Conservation (phyloP, 176 grass and related monocot species). For the Triticum monococcum region DNA sequence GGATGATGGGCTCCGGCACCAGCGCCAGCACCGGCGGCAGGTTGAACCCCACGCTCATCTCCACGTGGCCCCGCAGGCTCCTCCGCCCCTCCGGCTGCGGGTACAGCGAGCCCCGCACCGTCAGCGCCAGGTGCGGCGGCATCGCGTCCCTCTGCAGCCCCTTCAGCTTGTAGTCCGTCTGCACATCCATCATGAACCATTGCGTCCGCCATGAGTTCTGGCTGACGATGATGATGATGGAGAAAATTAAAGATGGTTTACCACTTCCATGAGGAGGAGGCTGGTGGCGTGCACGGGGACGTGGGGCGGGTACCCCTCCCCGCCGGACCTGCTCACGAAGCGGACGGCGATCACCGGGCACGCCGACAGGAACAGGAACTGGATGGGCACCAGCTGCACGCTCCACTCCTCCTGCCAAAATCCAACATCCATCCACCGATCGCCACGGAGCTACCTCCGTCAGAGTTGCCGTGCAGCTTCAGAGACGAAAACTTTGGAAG, state of each 20-base stretch:
- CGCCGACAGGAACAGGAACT: slow-evolving; percentile 78
- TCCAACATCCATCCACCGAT: neutral
- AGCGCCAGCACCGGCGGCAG: slow-evolving; percentile 76
- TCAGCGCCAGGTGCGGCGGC: slow-evolving; percentile 66
- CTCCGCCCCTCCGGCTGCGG: slow-evolving; percentile 58
- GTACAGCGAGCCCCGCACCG: slow-evolving; percentile 67
- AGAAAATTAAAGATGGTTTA: slow-evolving; percentile 13
- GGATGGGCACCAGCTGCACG: slow-evolving; percentile 70
- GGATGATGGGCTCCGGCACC: slow-evolving; percentile 66
- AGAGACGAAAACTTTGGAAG: neutral
- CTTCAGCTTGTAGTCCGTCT: slow-evolving; percentile 79
- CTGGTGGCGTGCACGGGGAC: slow-evolving; percentile 57
- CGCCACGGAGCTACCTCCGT: neutral
- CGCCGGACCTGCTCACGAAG: slow-evolving; percentile 51
- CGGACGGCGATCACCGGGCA: slow-evolving; percentile 73
- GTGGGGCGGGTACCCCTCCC: slow-evolving; percentile 68
- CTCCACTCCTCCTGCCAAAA: slow-evolving; percentile 78
- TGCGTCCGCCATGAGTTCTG: neutral
- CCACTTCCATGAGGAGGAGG: slow-evolving; percentile 75
- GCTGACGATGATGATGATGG: neutral
- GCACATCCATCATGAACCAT: neutral
- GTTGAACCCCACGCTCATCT: slow-evolving; percentile 72
- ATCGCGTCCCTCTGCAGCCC: slow-evolving; percentile 56
- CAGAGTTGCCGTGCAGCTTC: neutral
- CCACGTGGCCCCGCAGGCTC: slow-evolving; percentile 58